Evolutionary conservation across 2,329 filamentous ascomycete species (phyloP).

Genomic region (Talaromyces sp.): DNA sequence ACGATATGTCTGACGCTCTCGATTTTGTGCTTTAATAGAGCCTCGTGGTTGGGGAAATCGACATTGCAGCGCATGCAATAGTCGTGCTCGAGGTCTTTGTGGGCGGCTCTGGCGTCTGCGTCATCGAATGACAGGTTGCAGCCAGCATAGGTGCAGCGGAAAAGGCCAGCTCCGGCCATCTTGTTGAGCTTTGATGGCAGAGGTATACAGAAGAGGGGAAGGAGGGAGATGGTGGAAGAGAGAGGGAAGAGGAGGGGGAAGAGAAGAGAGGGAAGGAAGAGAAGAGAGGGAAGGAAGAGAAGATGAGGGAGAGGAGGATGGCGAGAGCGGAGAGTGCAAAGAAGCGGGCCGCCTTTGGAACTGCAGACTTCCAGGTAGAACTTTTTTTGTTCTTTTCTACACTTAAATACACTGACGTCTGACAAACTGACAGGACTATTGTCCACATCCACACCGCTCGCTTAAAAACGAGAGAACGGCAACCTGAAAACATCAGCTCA

Average conservation of each 20-base stretch:
- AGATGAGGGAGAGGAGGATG: neutral
- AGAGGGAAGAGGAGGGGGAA: neutral
- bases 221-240: neutral
- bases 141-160: conserved; percentile 41
- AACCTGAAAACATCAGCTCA: conserved; percentile 26
- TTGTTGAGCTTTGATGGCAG: too few relatives aligned
- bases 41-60: conserved; percentile 43
- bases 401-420: neutral
- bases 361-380: neutral
- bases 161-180: conserved; percentile 9
- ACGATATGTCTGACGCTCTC: conserved; percentile 43
- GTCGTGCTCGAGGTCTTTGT: conserved; percentile 44
- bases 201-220: too few relatives aligned
- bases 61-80: conserved; percentile 38
- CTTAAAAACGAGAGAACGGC: conserved; percentile 43
- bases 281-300: neutral
- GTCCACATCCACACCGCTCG: neutral
- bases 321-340: neutral
- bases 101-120: conserved; percentile 42
- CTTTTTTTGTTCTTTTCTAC: neutral
- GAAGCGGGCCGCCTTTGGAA: neutral
- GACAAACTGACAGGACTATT: neutral
- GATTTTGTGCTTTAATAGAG: conserved; percentile 46
- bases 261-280: neutral
- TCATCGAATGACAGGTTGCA: conserved; percentile 45